Evolutionary conservation across 805 yeast genomes (phyloP), one percentile per base, ranked within the genome.

Genomic region (Lipomyces sp.): DNA sequence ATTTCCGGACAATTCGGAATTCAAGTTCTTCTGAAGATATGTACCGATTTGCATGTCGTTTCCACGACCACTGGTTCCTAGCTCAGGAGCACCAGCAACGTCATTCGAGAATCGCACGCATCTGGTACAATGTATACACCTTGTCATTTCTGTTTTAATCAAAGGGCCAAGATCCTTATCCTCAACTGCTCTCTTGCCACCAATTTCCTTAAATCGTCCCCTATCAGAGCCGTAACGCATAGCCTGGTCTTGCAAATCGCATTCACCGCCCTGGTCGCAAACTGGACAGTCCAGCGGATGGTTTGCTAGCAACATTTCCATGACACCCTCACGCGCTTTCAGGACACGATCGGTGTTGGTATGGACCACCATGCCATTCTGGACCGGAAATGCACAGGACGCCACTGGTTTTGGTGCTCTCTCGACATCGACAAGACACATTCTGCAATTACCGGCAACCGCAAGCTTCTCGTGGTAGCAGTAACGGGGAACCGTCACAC

Each of bases 251-350:
- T 91, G 97, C 73, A 90, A 84, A 77, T 90, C 97, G 82, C 97
- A 90, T 79, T 90, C 97, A 71, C 97, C 97, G 80, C 96, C 97
- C 80, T 90, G 97, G 80, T 90, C 97, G 79, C 97, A 90, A 64
- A 90, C 89, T 32, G 96, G 97, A 80, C 96, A 90, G 81, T 91
- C 97, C 76, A 90, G 83, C 30, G 97, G 97, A 81, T 90, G 97
- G 82, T 91, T 91, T 72, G 90, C 91, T 71, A 90, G 83, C 69
- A 90, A 80, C 87, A 90, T 89, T 80, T 91, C 97, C 55, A 96
- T 91, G 73, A 90, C 95, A 77, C 94, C 94, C 79, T 90, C 97
- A 76, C 96, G 85, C 57, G 93, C 91, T 78, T 88, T 86, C 78
- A 85, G 87, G 70, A 90, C 90, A 75, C 91, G 86, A 72, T 89